A percentile compares a stretch with the other conserved stretches of the same genome.
Conservation (phyloP, 2,329 filamentous ascomycete species). For the Calonectria hawksworthii region DNA sequence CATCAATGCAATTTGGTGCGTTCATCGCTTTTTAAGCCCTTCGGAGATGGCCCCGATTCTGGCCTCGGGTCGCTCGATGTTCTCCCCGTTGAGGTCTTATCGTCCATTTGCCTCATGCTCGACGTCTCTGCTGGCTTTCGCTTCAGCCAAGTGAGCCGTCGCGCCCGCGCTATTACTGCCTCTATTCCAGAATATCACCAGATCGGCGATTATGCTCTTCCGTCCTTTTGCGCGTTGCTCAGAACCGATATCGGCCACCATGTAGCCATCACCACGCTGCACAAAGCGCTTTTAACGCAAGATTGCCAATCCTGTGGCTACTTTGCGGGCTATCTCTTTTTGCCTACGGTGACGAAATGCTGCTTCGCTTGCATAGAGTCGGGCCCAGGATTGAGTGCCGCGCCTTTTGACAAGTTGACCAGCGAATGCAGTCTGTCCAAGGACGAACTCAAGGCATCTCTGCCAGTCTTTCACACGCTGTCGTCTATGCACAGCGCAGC, state of each 20-base stretch:
- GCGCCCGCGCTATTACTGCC: constrained; percentile 14
- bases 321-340: constrained; percentile 22
- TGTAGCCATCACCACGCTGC: constrained; percentile 20
- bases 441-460: constrained; percentile 10
- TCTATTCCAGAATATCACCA: constrained; percentile 25
- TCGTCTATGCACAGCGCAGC: constrained; percentile 7
- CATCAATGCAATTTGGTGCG: constrained; percentile 22
- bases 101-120: constrained; percentile 27
- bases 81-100: constrained; percentile 28
- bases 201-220: constrained; percentile 23
- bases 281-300: constrained; percentile 18
- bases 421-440: neutral
- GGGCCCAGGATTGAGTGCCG: constrained; percentile 21
- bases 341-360: constrained; percentile 22
- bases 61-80: constrained; percentile 24
- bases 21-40: constrained; percentile 20
- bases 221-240: constrained; percentile 18
- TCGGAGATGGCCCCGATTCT: constrained; percentile 18
- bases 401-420: constrained; percentile 21
- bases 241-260: constrained; percentile 26
- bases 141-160: constrained; percentile 23
- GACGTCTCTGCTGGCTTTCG: constrained; percentile 23
- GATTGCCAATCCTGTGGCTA: constrained; percentile 21
- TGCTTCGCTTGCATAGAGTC: constrained; percentile 27
- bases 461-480: constrained; percentile 22